Percentiles rank a stretch among this genome's conserved stretches.
These are phyloP conservation scores for Penicillium glabrum DNA, from an alignment of 2,329 filamentous ascomycete species.

Conservation along the genomic window DNA sequence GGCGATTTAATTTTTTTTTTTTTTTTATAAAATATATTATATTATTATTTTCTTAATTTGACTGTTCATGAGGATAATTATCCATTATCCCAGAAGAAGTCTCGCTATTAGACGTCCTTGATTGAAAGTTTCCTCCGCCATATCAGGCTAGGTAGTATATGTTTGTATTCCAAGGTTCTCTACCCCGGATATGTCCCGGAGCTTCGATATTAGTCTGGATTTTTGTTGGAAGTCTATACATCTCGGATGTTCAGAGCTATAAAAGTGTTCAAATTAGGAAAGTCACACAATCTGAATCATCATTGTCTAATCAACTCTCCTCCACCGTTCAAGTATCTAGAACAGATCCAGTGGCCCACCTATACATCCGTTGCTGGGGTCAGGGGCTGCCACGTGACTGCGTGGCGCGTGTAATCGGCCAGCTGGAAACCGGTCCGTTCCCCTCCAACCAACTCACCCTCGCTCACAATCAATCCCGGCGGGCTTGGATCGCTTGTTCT, in stretches of 20 bases:
- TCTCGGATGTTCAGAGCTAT: no score
- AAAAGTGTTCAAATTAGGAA: no score
- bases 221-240: not conserved
- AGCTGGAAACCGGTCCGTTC: slow-evolving; percentile 24
- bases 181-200: not conserved
- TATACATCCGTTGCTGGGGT: slow-evolving; percentile 6
- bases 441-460: slow-evolving; percentile 18
- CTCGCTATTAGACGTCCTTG: no score
- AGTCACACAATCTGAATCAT: no score
- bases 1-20: no score
- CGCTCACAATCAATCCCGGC: slow-evolving; percentile 13
- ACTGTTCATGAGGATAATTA: no score
- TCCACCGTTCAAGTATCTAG: not conserved
- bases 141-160: not conserved
- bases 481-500: slow-evolving; percentile 14
- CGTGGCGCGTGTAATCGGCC: slow-evolving; percentile 26
- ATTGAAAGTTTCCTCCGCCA: no score
- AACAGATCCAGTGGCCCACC: not conserved
- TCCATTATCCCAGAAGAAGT: no score
- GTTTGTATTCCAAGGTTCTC: not conserved
- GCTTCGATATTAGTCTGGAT: not conserved
- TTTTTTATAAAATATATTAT: no score
- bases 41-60: no score
- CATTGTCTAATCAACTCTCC: not conserved
- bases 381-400: slow-evolving; percentile 36